Percentiles rank a stretch among this genome's conserved stretches.
phyloP scores from a whole-genome alignment of 208 protist genomes.

The Wallacemonas rigidus region DNA sequence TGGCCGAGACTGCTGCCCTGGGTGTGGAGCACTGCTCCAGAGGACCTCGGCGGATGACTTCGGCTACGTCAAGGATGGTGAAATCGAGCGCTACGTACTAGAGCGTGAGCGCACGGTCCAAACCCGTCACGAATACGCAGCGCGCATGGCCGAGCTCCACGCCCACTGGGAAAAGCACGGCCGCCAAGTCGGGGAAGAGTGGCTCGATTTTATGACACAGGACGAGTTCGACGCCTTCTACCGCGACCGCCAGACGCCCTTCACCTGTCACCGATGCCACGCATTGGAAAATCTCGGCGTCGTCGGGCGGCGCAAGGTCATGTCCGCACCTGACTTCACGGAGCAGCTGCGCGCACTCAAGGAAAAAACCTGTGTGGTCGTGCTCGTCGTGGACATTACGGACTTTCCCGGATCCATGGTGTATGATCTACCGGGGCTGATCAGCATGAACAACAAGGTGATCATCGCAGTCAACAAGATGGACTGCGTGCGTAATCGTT shows the following conservation, averaged over 20 bases:
- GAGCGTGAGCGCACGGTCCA: slow-evolving; percentile 49
- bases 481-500: slow-evolving; percentile 88
- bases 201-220: slow-evolving; percentile 94
- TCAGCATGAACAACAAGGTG: slow-evolving; percentile 93
- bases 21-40: slow-evolving; percentile 88
- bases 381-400: slow-evolving; percentile 91
- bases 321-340: slow-evolving; percentile 91
- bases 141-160: slow-evolving; percentile 90
- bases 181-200: slow-evolving; percentile 91
- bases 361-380: slow-evolving; percentile 82
- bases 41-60: slow-evolving; percentile 67
- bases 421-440: slow-evolving; percentile 85
- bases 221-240: slow-evolving; percentile 93
- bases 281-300: slow-evolving; percentile 88
- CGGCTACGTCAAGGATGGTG: slow-evolving; percentile 74
- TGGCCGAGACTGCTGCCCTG: slow-evolving; percentile 81
- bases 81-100: slow-evolving; percentile 79
- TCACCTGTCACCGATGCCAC: slow-evolving; percentile 88
- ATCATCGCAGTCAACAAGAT: slow-evolving; percentile 93
- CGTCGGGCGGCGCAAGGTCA: slow-evolving; percentile 73
- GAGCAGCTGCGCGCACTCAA: slow-evolving; percentile 80
- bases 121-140: slow-evolving; percentile 74
- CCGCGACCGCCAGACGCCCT: slow-evolving; percentile 59
- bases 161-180: slow-evolving; percentile 89
- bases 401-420: slow-evolving; percentile 93